Percentiles rank a stretch among this genome's conserved stretches.
phyloP scores from a whole-genome alignment of 495 filamentous ascomycete genomes.

The Oidiodendron maius region DNA sequence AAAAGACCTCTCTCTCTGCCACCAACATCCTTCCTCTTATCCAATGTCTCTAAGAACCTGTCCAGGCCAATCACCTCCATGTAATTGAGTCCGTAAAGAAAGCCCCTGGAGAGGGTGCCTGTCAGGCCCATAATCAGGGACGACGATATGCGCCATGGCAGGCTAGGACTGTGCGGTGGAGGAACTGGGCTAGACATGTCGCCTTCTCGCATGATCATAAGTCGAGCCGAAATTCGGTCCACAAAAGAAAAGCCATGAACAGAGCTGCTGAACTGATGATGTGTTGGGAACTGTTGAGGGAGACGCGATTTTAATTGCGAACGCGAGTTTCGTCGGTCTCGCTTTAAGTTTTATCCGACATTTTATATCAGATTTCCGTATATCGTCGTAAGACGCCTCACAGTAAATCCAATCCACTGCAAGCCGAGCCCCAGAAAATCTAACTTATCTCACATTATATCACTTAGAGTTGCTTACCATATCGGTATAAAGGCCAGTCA shows the following conservation, averaged over 20 bases:
- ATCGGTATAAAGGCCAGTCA: no score
- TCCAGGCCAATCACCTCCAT: slow-evolving; percentile 67
- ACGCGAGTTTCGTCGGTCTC: background rate
- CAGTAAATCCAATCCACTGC: no score
- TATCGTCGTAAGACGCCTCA: background rate
- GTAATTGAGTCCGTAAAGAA: slow-evolving; percentile 44
- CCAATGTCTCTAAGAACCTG: slow-evolving; percentile 68
- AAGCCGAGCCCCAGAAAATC: no score
- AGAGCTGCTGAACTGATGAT: no score
- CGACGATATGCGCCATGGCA: slow-evolving; percentile 48
- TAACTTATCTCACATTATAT: no score
- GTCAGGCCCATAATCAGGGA: slow-evolving; percentile 48
- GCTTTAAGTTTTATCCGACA: background rate
- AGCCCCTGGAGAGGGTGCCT: slow-evolving; percentile 32
- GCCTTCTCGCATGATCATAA: slow-evolving; percentile 12
- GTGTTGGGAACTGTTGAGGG: no score
- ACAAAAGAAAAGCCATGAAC: slow-evolving; percentile 5
- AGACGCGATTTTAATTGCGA: no score
- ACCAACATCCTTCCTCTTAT: slow-evolving; percentile 62
- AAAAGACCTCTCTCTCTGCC: slow-evolving; percentile 70
- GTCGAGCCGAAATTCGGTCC: slow-evolving; percentile 7
- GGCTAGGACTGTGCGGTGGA: slow-evolving; percentile 31
- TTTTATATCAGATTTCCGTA: no score
- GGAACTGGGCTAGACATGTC: slow-evolving; percentile 15
- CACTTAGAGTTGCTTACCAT: background rate